Conservation (phyloP, 2,329 filamentous ascomycete genomes). For the Aspergillus udagawae region DNA sequence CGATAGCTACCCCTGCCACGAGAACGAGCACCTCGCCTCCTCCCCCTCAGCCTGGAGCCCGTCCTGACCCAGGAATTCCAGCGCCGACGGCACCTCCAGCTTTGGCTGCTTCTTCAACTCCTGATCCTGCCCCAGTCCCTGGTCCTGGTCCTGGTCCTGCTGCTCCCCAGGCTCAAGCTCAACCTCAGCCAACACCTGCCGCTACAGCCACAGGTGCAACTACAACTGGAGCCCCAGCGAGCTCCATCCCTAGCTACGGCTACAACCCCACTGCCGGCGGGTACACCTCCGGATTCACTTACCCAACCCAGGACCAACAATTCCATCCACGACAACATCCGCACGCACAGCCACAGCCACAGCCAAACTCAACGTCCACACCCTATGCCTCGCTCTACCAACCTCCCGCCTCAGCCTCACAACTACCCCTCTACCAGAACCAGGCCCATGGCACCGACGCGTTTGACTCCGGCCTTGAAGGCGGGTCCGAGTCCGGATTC, state of each 20-base stretch:
- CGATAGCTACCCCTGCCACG: slow-evolving; percentile 20
- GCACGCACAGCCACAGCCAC: slow-evolving; percentile 9
- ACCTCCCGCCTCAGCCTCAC: slow-evolving; percentile 8
- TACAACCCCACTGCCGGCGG: neutral
- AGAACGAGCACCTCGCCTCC: slow-evolving; percentile 32
- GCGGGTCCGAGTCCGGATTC: slow-evolving; percentile 16
- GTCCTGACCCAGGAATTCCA: slow-evolving; percentile 10
- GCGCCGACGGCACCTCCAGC: neutral
- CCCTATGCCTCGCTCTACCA: slow-evolving; percentile 27
- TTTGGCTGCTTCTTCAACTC: slow-evolving; percentile 4
- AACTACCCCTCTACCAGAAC: slow-evolving; percentile 15
- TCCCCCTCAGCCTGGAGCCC: slow-evolving; percentile 37
- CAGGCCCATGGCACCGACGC: neutral
- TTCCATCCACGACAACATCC: neutral
- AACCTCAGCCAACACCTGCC: neutral
- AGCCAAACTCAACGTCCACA: slow-evolving; percentile 21
- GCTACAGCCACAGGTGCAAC: slow-evolving; percentile 16
- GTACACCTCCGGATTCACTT: neutral
- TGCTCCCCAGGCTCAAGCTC: slow-evolving; percentile 5
- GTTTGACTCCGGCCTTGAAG: neutral
- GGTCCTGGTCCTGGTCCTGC: slow-evolving; percentile 18
- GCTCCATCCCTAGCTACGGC: slow-evolving; percentile 20
- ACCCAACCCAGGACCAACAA: neutral
- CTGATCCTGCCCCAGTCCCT: slow-evolving; percentile 15
- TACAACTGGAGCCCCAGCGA: slow-evolving; percentile 36